Base-by-base conservation (phyloP, 2,329 filamentous ascomycete species). In the Huntiella moniliformis region DNA sequence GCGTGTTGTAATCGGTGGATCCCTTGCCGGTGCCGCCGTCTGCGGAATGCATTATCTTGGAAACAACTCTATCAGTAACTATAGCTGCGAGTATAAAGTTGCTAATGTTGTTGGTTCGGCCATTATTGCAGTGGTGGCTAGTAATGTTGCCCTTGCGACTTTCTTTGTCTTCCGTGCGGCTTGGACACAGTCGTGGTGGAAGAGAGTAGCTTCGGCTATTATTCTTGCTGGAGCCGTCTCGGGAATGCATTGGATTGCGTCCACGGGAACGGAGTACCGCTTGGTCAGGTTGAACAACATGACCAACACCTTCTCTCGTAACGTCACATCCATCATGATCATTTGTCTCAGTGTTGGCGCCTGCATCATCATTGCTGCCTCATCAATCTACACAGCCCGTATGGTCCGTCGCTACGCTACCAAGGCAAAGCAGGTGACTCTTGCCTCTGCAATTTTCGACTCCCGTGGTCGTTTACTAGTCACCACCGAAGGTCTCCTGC, bases 41-140 rank as follows among this genome's bases (percentile, higher is more conserved):
- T 84, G 80, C 50, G 81, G 79, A 31, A 91, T 92, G 84, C 82
- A 92, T 58, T 92, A 91, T 55, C 66, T 88, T 13, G 83, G 83
- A n/a, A 86, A 92, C 56, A 73, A 80, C 31, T 84, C 83, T 32
- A 85, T 88, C 51, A 68, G 69, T 22, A 88, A 92, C 57, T 93
- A 91, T 56, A 61, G 57, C 3, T 78, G 82, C 53, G 61, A 66
- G 8, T 86, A 87, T 53, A 59, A 62, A 3, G 56, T 63, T 11
- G 62, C 61, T 16, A 74, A 76, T 55, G 70, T 92, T 12, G 62
- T 79, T 2, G 82, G 78, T 2, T 74, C 84, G 4, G 74, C 74
- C 15, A 57, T 79, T 39, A 85, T 92, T 51, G 80, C 85, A 4
- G 69, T 84, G 3, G 68, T 73, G 6, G 80, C 82, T 5, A 86